Percentiles rank a stretch among this genome's conserved stretches.
phyloP scores from a whole-genome alignment of 768 basidiomycete genomes.

The Lyophyllum decastes region DNA sequence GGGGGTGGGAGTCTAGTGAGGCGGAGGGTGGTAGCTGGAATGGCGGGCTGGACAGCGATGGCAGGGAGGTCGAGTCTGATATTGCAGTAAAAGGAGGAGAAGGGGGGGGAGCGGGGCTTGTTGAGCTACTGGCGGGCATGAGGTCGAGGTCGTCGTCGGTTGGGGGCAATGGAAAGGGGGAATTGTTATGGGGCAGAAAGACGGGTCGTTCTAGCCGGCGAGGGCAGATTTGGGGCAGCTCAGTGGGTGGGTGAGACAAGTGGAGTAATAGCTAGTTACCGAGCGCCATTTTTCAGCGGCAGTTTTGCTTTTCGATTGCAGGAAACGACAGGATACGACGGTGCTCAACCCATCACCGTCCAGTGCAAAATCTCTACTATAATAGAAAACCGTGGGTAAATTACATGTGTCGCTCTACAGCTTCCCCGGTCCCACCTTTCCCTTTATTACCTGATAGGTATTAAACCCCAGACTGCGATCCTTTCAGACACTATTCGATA shows the following conservation, averaged over 20 bases:
- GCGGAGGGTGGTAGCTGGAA: slow-evolving; percentile 19
- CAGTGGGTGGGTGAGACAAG: slow-evolving; percentile 10
- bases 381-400: slow-evolving; percentile 39
- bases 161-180: neutral
- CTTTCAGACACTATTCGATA: slow-evolving; percentile 10
- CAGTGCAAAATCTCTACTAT: slow-evolving; percentile 10
- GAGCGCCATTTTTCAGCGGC: slow-evolving; percentile 17
- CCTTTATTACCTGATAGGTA: slow-evolving; percentile 62
- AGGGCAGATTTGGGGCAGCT: slow-evolving; percentile 1
- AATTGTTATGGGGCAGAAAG: slow-evolving; percentile 1
- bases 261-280: slow-evolving; percentile 18
- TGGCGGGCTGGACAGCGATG: slow-evolving; percentile 14
- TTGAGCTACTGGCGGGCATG: slow-evolving; percentile 11
- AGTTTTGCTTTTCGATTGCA: neutral
- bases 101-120: slow-evolving; percentile 12
- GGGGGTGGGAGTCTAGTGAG: slow-evolving; percentile 24
- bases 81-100: slow-evolving; percentile 15
- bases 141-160: neutral
- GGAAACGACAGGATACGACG: slow-evolving; percentile 7
- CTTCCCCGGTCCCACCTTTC: neutral
- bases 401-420: slow-evolving; percentile 4
- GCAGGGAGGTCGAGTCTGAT: slow-evolving; percentile 18
- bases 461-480: slow-evolving; percentile 71
- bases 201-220: slow-evolving; percentile 11
- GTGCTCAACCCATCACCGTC: slow-evolving; percentile 29